Base-by-base conservation (phyloP, 108 stramenopile genomes). In the Aureococcus anophagefferens region DNA sequence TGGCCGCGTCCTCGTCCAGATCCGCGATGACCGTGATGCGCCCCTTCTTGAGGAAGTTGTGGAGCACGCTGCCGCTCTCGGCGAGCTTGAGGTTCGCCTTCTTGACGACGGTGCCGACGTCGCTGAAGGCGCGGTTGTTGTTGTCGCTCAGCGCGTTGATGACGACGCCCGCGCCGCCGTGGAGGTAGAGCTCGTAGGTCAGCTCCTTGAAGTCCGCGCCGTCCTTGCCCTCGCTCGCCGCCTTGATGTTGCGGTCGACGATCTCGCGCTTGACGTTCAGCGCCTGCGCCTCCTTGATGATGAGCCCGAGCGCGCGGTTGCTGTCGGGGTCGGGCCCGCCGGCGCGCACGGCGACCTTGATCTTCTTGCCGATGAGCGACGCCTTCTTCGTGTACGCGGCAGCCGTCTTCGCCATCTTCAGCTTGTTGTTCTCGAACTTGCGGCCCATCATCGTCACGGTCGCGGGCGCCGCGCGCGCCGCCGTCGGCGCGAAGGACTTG, bases 91-190 rank as follows among this genome's bases (percentile, higher is more conserved):
- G 33, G 30, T 14, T 46, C 21, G 33, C 35, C 75, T 91, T 94
- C 71, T 78, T 86, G 5, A 91, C 85, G 21, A 82, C 79, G 29
- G 79, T 82, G 68, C 77, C 83, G 17, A 94, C 88, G 75, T 92
- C 91, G 29, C 88, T 80, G n/a, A 77, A 83, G 36, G 87, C 89
- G 62, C 93, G 81, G 75, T 94, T 94, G 46, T 83, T 59, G 69
- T 92, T 94, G 72, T 94, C 93, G 21, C 84, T 82, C 70, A 92
- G 76, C 4, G 89, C 90, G 74, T 90, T 90, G 51, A 94, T 87
- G 36, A 94, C 80, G 30, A 89, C 67, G 3, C 81, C 81, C 33
- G 80, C 87, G 1, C 88, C 90, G 31, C 90, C 90, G 67, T 75
- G 65, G 0, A 86, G 88, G 71, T 91, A 91, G 5, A 86, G 87